Evolutionary conservation across 257 asterid genomes (phyloP).

Genomic region (Solanum pimpinellifolium): DNA sequence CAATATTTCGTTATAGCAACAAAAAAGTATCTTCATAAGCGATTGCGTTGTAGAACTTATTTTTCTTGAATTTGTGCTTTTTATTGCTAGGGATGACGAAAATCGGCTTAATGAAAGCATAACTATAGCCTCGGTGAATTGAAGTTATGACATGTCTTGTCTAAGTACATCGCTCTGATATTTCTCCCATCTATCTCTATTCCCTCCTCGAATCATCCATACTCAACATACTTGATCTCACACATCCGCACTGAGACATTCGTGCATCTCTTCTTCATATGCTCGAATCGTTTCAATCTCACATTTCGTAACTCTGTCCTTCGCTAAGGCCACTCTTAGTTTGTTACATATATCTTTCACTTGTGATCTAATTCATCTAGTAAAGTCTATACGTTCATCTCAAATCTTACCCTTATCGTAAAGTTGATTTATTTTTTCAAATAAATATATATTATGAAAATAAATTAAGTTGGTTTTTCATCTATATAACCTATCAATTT

Average conservation of each 20-base stretch:
- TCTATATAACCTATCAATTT: background rate
- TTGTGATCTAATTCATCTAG: background rate
- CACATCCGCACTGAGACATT: background rate
- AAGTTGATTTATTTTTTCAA: fast-evolving
- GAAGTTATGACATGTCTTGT: fast-evolving
- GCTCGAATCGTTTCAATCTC: background rate
- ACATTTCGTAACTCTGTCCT: background rate
- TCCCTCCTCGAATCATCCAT: background rate
- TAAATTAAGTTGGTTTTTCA: background rate
- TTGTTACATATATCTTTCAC: background rate
- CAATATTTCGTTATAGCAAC: background rate
- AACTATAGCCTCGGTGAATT: background rate
- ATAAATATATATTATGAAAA: background rate
- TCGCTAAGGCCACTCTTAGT: background rate
- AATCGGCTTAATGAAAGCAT: too few relatives aligned
- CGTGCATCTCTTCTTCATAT: background rate
- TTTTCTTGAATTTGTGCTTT: background rate
- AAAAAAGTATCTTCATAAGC: background rate
- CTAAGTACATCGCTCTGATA: background rate
- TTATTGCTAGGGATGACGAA: too few relatives aligned
- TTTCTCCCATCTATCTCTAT: fast-evolving
- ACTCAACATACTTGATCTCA: background rate
- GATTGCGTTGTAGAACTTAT: background rate
- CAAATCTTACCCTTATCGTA: background rate
- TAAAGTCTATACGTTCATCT: background rate